These are phyloP conservation scores for Graphilbum ipis-grandicollis DNA, from an alignment of 2,329 filamentous ascomycete genomes.

Conservation along the genomic window DNA sequence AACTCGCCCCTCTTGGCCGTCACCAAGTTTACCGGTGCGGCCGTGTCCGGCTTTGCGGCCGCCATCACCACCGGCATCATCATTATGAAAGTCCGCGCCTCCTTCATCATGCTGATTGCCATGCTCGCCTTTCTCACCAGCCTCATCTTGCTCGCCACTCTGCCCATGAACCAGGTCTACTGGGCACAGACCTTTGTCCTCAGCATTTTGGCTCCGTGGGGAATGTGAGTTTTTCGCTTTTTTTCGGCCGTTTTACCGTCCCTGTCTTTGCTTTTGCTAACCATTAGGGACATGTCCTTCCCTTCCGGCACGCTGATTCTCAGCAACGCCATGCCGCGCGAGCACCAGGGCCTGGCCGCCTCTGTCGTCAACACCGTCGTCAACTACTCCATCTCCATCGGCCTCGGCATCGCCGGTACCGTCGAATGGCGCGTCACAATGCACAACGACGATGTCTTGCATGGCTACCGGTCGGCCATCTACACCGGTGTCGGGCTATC, in stretches of 20 bases:
- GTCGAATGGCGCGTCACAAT: conserved; percentile 14
- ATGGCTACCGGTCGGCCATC: conserved; percentile 20
- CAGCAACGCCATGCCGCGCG: conserved; percentile 27
- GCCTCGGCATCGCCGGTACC: conserved; percentile 16
- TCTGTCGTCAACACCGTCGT: conserved; percentile 25
- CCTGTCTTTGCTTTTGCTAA: not conserved
- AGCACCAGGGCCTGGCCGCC: conserved; percentile 31
- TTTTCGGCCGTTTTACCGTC: not conserved
- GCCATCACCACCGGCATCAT: conserved; percentile 25
- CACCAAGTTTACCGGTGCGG: conserved; percentile 22
- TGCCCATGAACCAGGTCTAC: conserved; percentile 25
- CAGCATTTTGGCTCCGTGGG: conserved; percentile 16
- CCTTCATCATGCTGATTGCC: conserved; percentile 28
- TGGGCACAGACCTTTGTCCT: conserved; percentile 25
- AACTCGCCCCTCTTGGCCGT: conserved; percentile 21
- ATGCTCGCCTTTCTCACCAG: conserved; percentile 14
- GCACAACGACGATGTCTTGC: conserved; percentile 10
- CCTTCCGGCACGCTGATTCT: conserved; percentile 33
- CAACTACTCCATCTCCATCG: conserved; percentile 15
- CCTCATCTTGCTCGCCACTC: conserved; percentile 22
- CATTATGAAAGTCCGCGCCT: conserved; percentile 25
- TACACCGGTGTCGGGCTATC: conserved; percentile 22
- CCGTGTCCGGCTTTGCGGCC: conserved; percentile 19
- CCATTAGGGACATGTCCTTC: conserved; percentile 24
- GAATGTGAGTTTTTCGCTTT: conserved; percentile 13